Percentiles rank a stretch among this genome's conserved stretches.
phyloP scores from a whole-genome alignment of 2,329 filamentous ascomycete genomes.

The Penicillium janthinellum region DNA sequence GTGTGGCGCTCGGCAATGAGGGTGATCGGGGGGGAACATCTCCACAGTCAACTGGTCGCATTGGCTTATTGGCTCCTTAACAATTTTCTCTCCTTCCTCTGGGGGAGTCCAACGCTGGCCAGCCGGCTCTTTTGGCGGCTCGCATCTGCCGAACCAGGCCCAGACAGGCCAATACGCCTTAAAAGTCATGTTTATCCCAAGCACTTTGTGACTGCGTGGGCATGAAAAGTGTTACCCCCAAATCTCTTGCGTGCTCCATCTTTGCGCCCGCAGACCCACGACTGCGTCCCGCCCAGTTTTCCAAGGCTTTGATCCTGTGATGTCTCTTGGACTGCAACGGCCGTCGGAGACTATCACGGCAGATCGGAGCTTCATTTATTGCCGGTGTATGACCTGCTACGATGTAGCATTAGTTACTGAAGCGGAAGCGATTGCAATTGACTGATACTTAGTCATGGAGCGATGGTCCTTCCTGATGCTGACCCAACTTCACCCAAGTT shows the following conservation, averaged over 20 bases:
- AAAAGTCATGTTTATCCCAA: neutral
- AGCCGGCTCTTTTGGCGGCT: constrained; percentile 14
- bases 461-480: neutral
- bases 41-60: constrained; percentile 4
- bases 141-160: constrained; percentile 17
- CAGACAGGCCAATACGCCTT: too few relatives aligned
- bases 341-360: constrained; percentile 1
- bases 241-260: neutral
- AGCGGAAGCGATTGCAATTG: neutral
- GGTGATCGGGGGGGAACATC: constrained; percentile 1
- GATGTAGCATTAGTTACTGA: neutral
- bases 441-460: neutral
- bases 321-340: neutral
- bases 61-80: constrained; percentile 2
- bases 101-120: constrained; percentile 1
- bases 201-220: neutral
- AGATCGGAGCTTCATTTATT: constrained; percentile 2
- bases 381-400: constrained; percentile 5
- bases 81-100: constrained; percentile 2
- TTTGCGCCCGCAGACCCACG: constrained; percentile 10
- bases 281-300: neutral
- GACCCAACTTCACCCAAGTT: neutral
- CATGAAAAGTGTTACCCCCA: neutral
- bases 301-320: constrained; percentile 5
- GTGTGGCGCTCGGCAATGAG: constrained; percentile 11